Base-by-base conservation (phyloP, 78 protist species). In the Dictyostelium brefeldianum region DNA sequence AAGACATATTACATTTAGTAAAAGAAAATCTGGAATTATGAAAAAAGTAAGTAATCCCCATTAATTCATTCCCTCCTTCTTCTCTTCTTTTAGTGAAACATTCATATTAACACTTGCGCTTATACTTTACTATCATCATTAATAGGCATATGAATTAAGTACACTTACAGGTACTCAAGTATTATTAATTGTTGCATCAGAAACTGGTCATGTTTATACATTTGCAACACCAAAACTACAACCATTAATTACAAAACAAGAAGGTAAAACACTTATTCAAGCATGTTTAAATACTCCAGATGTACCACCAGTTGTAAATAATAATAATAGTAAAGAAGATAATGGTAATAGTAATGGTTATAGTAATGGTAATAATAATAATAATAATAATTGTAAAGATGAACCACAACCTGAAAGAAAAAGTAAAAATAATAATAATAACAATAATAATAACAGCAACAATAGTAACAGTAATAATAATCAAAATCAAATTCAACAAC, bases 201-300 rank as follows among this genome's bases (percentile, higher is more conserved):
- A 98, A 80, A 97, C 98, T 20, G 98, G 98, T 31, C 98, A 98
- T 69, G 98, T 98, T 29, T 98, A 98, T 90, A 96, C 98, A 1
- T 98, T 97, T 64, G 98, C 99, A 17, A 98, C 98, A 22, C 98
- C 99, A 8, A 98, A 98, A 95, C 91, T 98, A 18, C 97, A 97
- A 85, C 99, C 99, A 10, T 78, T 98, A 78, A 95, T 98, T 64
- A 96, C 97, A 20, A 95, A 97, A 82, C 95, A 67, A 47, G 96
- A 95, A 69, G 96, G 96, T 17, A 80, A 70, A 36, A 56, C 75
- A 9, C 41, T 85, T 12, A 95, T 95, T 15, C 96, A 95, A 69
- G 48, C 92, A 5, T 94, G 96, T 65, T 57, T 94, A 22, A 78
- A 81, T 74, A 65, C 93, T 14, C 95, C 95, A 27, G 95, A 91